A percentile compares a stretch with the other conserved stretches of the same genome.
phyloP scores from a whole-genome alignment of 2,329 filamentous ascomycete genomes.

The Cryoendolithus antarcticus region DNA sequence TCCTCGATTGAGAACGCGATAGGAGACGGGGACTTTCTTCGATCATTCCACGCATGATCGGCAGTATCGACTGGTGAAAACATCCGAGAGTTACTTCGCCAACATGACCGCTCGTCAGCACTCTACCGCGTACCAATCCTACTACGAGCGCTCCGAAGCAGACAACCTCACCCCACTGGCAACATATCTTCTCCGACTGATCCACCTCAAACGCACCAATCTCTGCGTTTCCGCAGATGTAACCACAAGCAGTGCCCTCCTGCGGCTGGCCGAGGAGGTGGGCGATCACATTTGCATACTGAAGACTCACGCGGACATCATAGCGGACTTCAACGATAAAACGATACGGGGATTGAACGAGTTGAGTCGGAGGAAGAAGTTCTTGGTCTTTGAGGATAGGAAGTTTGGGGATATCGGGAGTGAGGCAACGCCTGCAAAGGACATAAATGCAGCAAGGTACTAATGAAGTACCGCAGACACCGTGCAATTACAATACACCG shows the following conservation, averaged over 20 bases:
- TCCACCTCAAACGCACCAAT: slow-evolving; percentile 39
- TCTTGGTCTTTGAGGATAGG: slow-evolving; percentile 42
- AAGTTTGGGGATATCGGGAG: slow-evolving; percentile 46
- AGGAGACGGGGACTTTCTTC: too few species aligned
- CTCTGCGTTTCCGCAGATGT: slow-evolving; percentile 46
- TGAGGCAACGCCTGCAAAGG: slow-evolving; percentile 18
- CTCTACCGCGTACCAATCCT: slow-evolving; percentile 30
- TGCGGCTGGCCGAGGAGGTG: slow-evolving; percentile 44
- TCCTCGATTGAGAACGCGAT: too few species aligned
- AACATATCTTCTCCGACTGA: slow-evolving; percentile 36
- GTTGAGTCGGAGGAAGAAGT: slow-evolving; percentile 36
- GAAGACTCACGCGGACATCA: slow-evolving; percentile 50
- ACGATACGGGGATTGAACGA: slow-evolving; percentile 38
- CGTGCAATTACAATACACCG: slow-evolving; percentile 42
- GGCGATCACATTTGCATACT: slow-evolving; percentile 49
- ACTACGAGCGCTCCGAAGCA: slow-evolving; percentile 33
- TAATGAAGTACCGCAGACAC: slow-evolving; percentile 30
- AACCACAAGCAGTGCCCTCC: slow-evolving; percentile 41
- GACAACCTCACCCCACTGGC: slow-evolving; percentile 33
- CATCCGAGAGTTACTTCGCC: neutral
- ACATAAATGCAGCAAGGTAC: neutral
- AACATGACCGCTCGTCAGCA: slow-evolving; percentile 4
- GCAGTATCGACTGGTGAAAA: too few species aligned
- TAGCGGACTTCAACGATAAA: slow-evolving; percentile 47
- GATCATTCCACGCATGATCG: too few species aligned